These are phyloP conservation scores for Corchorus capsularis DNA, from an alignment of 345 rosid genomes.

Conservation along the genomic window DNA sequence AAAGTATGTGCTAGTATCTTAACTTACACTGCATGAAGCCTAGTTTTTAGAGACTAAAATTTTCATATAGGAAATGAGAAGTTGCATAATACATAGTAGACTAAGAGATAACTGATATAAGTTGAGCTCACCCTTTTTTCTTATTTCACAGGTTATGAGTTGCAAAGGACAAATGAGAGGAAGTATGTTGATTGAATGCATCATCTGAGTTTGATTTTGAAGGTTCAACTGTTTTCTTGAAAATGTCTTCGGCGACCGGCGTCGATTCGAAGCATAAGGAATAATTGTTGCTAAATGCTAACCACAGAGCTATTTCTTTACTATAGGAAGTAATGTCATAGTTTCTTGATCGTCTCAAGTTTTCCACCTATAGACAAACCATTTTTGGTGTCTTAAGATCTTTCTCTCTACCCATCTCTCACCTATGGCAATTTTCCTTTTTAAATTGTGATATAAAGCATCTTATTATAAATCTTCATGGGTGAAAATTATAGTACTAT, in stretches of 20 bases:
- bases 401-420: neutral
- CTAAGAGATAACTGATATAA: neutral
- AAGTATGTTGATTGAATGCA: neutral
- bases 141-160: neutral
- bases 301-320: neutral
- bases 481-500: neutral
- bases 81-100: neutral
- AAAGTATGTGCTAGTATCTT: neutral
- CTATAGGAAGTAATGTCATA: neutral
- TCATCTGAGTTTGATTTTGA: conserved; percentile 9
- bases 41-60: neutral
- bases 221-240: neutral
- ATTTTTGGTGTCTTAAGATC: neutral
- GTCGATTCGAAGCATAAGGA: no score
- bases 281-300: neutral
- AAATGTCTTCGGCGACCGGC: neutral
- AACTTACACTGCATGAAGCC: neutral
- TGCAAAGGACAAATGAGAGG: neutral
- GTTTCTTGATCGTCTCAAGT: neutral
- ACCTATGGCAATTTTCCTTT: neutral
- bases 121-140: neutral
- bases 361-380: neutral
- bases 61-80: neutral
- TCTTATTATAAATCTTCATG: neutral
- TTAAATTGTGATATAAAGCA: neutral